Base-by-base conservation (phyloP, 179 eudicot genomes). In the Actinidia polygama region DNA sequence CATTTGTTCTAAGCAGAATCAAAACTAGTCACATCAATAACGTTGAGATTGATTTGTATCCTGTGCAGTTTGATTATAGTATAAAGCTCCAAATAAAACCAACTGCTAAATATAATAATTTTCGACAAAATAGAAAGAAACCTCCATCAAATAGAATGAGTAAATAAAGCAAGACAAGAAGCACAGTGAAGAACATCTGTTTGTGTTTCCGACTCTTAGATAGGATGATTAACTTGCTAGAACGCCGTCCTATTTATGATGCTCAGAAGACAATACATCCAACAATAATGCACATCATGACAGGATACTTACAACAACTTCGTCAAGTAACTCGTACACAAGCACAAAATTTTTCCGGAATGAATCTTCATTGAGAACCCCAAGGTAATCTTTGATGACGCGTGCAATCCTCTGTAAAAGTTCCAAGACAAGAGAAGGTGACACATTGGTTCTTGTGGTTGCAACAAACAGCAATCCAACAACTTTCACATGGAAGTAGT, bases 401-500 rank as follows among this genome's bases (percentile, higher is more conserved):
- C 99, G 97, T 64, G 97, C 90, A 90, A 96, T 94, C 80, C 99
- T 93, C 81, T 92, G 98, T 78, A 96, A 87, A 85, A 96, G 98
- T 85, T 94, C 98, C 91, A 94, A 82, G 68, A 95, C 91, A 76
- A 96, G 90, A 55, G 98, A 93, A 79, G 99, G 99, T 58, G 98
- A 90, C 71, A 91, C 84, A 84, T 93, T 94, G 80, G 90, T 84
- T 91, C 99, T 92, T 36, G 98, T 96, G 85, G 99, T 96, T 73
- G 98, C 96, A 85, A 92, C 99, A 89, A 96, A 96, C 73, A 94
- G 85, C 82, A 96, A 83, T 61, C 99, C 98, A 59, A 90, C 99
- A 85, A 96, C 94, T 89, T 94, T 96, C 90, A 96, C 94, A 84
- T 94, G 99, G 87, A 96, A 94, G 86, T 96, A 96, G 88, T 96